Evolutionary conservation across 345 rosid genomes (phyloP), one percentile per base, ranked within the genome.

Genomic region (Camelina neglecta): DNA sequence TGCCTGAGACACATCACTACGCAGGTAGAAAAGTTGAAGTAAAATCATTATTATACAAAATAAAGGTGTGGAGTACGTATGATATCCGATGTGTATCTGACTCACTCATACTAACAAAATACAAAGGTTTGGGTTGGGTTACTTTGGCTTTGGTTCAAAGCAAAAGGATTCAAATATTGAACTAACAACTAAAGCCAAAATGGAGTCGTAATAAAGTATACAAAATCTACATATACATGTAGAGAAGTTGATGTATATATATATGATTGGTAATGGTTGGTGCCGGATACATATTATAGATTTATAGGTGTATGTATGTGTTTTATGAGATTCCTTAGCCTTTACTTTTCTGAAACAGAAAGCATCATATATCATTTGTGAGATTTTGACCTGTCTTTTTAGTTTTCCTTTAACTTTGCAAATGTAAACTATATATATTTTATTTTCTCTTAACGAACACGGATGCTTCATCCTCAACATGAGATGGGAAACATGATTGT

Each of bases 61-160:
- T 59, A 49, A 13, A 74, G 39, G 8, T 11, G 20, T 44, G 38
- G 49, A 44, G 8, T 5, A 60, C 4, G 39, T 51, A 33, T 51
- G 36, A 23, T 41, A 48, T 60, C 31, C 7, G n/a, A 60, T 60
- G 13, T 65, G 65, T 65, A 55, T 61, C n/a, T 33, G 74, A 23
- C 65, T 55, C 65, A 23, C 65, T 42, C 6, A 42, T n/a, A 71
- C 59, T 26, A 64, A 26, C 64, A 56, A 56, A 38, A 24, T 55
- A 62, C 44, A 24, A 45, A 61, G 41, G 67, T 41, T 68, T 36
- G 42, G 16, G 69, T 63, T 69, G 16, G 79, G 76, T 77, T 77
- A 47, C 60, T 77, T 65, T 64, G 76, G 60, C 80, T 71, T 77
- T 71, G 67, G 72, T 77, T 77, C 38, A 56, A 77, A 70, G 75